Base-by-base conservation (phyloP, 129 eudicot genomes). In the Erigeron canadensis region DNA sequence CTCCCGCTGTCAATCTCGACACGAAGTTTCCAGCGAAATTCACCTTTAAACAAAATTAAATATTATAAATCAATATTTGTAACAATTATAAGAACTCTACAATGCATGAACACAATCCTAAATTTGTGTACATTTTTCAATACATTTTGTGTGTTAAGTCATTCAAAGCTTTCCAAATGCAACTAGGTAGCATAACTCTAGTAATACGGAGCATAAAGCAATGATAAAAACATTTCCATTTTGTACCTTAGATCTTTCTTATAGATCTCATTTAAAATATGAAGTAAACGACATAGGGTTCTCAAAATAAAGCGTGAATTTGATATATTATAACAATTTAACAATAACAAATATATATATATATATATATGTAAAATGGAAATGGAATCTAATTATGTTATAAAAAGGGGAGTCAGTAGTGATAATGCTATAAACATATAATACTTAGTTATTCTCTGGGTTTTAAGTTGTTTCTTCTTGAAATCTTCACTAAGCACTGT, bases 391-490 rank as follows among this genome's bases (percentile, higher is more conserved):
- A 61, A 51, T 61, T 48, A 47, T 67, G 46, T 69, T 46, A 58
- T 68, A 63, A 59, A 76, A 47, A 50, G 48, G 39, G 50, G 8
- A 63, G 71, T 43, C 46, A 18, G 48, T 70, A 18, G 48, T 70
- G 81, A 77, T 62, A 70, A 70, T 51, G 63, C 39, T 38, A 63
- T 48, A 73, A 44, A 9, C 43, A 39, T 19, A 42, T 23, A n/a
- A 77, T 43, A 69, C 57, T 56, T 77, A n/a, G 41, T 70, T 77
- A 17, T 77, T 77, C 76, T 82, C 86, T 84, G 87, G 77, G 96
- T 85, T 86, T 76, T 79, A 84, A 82, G 94, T 78, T 89, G 96
- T 89, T 91, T 79, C 84, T 78, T 88, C 87, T 89, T 63, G 96
- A 63, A 70, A 81, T 81, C 85, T 75, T 74, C 86, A 80, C 61